phyloP scores from a whole-genome alignment of 305 asterid genomes.

The Fraxinus platypoda region DNA sequence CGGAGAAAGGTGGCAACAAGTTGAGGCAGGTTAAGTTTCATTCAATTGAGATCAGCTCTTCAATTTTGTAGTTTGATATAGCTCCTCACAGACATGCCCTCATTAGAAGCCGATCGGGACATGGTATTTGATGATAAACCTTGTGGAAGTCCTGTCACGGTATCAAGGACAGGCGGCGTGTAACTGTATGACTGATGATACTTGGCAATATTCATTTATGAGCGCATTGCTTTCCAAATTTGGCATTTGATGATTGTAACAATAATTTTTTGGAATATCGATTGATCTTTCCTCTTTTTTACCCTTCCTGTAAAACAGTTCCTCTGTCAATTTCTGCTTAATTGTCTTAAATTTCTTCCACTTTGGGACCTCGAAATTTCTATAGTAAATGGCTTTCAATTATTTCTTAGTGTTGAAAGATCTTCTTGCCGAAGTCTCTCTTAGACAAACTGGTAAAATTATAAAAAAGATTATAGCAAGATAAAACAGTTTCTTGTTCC shows the following conservation, averaged over 20 bases:
- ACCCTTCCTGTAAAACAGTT: not conserved
- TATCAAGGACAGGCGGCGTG: conserved; percentile 19
- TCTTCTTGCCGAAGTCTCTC: not conserved
- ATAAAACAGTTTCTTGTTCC: not conserved
- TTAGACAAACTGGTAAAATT: not conserved
- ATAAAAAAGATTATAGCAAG: not conserved
- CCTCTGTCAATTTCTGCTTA: not conserved
- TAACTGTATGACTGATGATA: conserved; percentile 23
- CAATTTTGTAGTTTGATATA: conserved; percentile 51
- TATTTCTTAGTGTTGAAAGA: not conserved
- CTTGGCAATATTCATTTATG: conserved; percentile 16
- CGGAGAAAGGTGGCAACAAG: conserved; percentile 71
- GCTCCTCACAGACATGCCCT: conserved; percentile 23
- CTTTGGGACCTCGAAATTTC: not conserved
- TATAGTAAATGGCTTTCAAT: not conserved
- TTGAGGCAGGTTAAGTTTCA: conserved; percentile 19
- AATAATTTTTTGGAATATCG: conserved; percentile 23
- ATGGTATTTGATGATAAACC: not conserved
- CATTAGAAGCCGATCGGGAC: conserved; percentile 6
- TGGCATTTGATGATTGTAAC: conserved; percentile 17
- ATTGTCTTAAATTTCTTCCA: not conserved
- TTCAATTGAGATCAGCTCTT: conserved; percentile 25
- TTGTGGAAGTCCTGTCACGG: conserved; percentile 9
- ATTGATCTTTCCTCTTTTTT: not conserved
- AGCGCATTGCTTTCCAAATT: conserved; percentile 23